A percentile compares a stretch with the other conserved stretches of the same genome.
These are phyloP conservation scores for Typha latifolia DNA, from an alignment of 176 grass and related monocot genomes.

Conservation along the genomic window DNA sequence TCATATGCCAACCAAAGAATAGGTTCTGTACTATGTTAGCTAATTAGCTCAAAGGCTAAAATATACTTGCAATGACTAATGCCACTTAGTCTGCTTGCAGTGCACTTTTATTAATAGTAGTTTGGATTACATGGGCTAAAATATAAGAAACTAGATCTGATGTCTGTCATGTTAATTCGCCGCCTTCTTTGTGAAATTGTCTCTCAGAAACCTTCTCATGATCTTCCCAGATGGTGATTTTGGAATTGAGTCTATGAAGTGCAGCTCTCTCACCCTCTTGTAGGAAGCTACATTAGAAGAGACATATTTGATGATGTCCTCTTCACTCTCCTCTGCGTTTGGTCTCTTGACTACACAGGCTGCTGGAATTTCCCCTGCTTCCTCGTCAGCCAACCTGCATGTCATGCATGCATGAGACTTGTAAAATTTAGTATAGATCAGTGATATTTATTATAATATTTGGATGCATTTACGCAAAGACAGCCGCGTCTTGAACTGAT, in stretches of 20 bases:
- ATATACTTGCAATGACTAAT: no score
- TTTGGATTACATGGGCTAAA: no score
- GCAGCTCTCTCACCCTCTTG: conserved; percentile 56
- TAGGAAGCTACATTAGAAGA: conserved; percentile 56
- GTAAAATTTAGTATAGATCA: not conserved
- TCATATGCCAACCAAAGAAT: no score
- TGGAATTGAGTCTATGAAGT: conserved; percentile 61
- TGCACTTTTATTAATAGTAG: no score
- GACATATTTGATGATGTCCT: conserved; percentile 54
- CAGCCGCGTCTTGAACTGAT: conserved; percentile 54
- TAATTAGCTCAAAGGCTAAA: no score
- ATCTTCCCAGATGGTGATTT: conserved; percentile 88
- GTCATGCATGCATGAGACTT: not conserved
- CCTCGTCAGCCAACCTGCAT: conserved; percentile 67
- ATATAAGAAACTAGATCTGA: no score
- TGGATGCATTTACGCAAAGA: conserved; percentile 49
- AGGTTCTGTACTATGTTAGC: no score
- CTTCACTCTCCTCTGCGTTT: conserved; percentile 37
- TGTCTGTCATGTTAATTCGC: not conserved
- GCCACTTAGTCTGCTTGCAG: no score
- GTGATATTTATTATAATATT: not conserved
- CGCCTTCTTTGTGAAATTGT: conserved; percentile 26
- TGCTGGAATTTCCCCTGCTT: conserved; percentile 74
- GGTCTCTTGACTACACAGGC: conserved; percentile 54
- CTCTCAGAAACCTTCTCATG: conserved; percentile 64